These are phyloP conservation scores for Cryptococcus sp. DNA, from an alignment of 1,284 basidiomycete genomes.

Conservation along the genomic window DNA sequence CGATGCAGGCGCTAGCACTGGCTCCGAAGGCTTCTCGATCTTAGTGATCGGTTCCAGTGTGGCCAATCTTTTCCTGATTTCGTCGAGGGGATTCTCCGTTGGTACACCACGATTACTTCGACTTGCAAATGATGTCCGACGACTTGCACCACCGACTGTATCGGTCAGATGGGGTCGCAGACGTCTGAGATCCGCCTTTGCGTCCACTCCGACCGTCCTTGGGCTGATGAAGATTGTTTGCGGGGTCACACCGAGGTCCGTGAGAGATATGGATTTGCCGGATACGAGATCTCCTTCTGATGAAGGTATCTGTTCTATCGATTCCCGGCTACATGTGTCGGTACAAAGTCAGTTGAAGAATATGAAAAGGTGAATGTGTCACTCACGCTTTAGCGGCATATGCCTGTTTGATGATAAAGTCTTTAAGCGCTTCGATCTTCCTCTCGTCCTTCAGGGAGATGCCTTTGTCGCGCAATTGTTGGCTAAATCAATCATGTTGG, in stretches of 20 bases:
- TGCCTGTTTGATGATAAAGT: conserved; percentile 82
- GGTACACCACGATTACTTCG: conserved; percentile 34
- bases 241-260: conserved; percentile 83
- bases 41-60: conserved; percentile 32
- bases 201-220: conserved; percentile 43
- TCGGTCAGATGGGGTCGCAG: conserved; percentile 39
- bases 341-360: not conserved
- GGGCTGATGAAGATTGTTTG: conserved; percentile 89
- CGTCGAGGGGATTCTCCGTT: conserved; percentile 43
- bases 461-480: conserved; percentile 56
- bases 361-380: not conserved
- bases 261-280: conserved; percentile 60
- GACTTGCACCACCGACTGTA: conserved; percentile 23
- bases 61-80: conserved; percentile 44
- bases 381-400: conserved; percentile 65
- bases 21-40: conserved; percentile 6
- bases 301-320: conserved; percentile 14
- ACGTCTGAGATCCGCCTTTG: conserved; percentile 37
- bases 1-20: conserved; percentile 2
- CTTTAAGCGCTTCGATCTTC: conserved; percentile 67
- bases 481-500: conserved; percentile 7
- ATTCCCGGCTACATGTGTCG: conserved; percentile 34
- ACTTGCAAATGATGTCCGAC: conserved; percentile 46
- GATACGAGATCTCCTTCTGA: conserved; percentile 32
- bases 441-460: conserved; percentile 43